Base-by-base conservation (phyloP, 192 early-diverging fungal species). In the Chytriomyces confervae region DNA sequence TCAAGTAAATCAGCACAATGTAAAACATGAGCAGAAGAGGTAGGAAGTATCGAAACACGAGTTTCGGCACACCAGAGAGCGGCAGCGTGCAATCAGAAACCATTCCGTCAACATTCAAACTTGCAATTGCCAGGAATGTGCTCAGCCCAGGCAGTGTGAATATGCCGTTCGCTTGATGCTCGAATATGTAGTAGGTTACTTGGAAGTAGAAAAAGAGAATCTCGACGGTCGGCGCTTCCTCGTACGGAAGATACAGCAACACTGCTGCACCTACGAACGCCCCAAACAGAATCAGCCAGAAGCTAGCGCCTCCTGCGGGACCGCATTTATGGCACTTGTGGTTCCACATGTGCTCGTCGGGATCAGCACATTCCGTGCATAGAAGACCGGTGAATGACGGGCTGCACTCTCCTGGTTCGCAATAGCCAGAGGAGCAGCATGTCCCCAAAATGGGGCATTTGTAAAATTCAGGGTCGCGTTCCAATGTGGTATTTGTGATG, bases 171-270 rank as follows among this genome's bases (percentile, higher is more conserved):
- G 67, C 62, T 23, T 65, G 16, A 36, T 8, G 6, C 45, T 45
- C 65, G 24, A 67, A 76, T 1, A 76, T 76, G 13, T 62, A 62
- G 62, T 65, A 10, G 0, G 64, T 50, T 5, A 76, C 75, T 51
- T 76, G 75, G 50, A 76, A 76, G 65, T 67, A 76, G 45, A 76
- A 76, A 50, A 76, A 76, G 8, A 76, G 63, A 11, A 76, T 18
- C 64, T 76, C 75, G 64, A 76, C 65, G 7, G 75, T 67, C 8
- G 75, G 75, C 7, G 61, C 48, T 29, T 76, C 75, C 9, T 50
- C 64, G 36, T 67, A 50, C 6, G 75, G 75, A 11, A 76, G 23
- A 60, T 29, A 44, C 16, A 76, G 13, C 18, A 76, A n/a, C 16
- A 49, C 46, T 20, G 29, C 13, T 13, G 75, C 45, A 27, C 64